A percentile compares a stretch with the other conserved stretches of the same genome.
Conservation (phyloP, 1,284 basidiomycete species). For the Melampsora americana region DNA sequence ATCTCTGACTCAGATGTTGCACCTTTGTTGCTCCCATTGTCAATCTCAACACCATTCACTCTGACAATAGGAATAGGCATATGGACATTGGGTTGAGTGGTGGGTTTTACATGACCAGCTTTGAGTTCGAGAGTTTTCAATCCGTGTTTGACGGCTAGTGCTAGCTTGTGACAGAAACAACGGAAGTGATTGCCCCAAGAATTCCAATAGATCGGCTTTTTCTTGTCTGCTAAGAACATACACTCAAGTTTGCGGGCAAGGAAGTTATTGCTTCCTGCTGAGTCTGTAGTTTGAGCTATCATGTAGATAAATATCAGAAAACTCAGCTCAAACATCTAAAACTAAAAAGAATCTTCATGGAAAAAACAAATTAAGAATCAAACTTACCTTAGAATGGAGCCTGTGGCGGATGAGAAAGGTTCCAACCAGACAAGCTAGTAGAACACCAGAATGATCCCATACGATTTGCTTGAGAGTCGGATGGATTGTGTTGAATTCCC, state of each 20-base stretch:
- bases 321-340: too few relatives aligned
- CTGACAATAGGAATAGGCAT: too few relatives aligned
- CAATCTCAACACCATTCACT: too few relatives aligned
- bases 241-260: too few relatives aligned
- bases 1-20: too few relatives aligned
- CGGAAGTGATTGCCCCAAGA: background rate
- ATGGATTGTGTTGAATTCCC: background rate
- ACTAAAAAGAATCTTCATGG: too few relatives aligned
- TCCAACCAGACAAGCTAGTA: constrained; percentile 3
- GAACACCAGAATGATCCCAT: constrained; percentile 7
- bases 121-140: background rate
- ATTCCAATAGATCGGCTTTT: background rate
- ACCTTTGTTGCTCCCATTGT: too few relatives aligned
- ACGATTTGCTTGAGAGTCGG: constrained; percentile 14
- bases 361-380: background rate
- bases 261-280: too few relatives aligned
- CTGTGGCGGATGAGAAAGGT: background rate
- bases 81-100: too few relatives aligned
- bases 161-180: constrained; percentile 20
- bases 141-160: background rate
- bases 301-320: too few relatives aligned
- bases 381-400: constrained; percentile 11
- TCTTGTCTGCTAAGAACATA: too few relatives aligned
- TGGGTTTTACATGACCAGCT: background rate
- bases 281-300: too few relatives aligned